phyloP scores from a whole-genome alignment of 805 yeast species.

The Yarrowia bubula region DNA sequence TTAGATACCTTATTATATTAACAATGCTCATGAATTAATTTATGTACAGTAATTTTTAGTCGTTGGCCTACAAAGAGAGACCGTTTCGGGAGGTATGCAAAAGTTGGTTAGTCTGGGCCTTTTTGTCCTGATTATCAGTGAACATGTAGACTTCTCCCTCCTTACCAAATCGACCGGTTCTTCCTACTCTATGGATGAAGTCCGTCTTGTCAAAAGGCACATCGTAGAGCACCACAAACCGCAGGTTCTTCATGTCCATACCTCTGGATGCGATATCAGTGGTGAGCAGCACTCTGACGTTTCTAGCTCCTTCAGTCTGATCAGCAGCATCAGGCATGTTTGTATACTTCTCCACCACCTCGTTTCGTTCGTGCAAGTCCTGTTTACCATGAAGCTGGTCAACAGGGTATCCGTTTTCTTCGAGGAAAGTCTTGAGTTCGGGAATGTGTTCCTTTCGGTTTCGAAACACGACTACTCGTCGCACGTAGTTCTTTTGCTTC shows the following conservation, averaged over 20 bases:
- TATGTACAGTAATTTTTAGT: background rate
- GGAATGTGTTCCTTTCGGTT: conserved; percentile 66
- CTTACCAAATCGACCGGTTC: conserved; percentile 91
- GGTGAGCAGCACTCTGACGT: conserved; percentile 70
- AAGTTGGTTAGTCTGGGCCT: conserved; percentile 63
- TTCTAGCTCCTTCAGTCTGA: conserved; percentile 32
- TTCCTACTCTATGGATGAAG: conserved; percentile 84
- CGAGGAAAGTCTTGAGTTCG: conserved; percentile 55
- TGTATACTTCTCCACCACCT: conserved; percentile 61
- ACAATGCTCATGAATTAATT: conserved; percentile 16
- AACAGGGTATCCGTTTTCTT: conserved; percentile 56
- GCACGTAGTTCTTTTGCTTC: conserved; percentile 70
- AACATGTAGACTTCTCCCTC: conserved; percentile 84
- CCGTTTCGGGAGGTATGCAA: conserved; percentile 25
- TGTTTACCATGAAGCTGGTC: conserved; percentile 67
- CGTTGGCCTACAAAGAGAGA: background rate
- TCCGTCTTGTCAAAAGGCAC: conserved; percentile 84
- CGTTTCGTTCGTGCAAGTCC: conserved; percentile 55
- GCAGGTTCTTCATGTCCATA: conserved; percentile 74
- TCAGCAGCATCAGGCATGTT: conserved; percentile 40
- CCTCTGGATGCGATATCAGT: conserved; percentile 92
- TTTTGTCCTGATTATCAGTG: conserved; percentile 62
- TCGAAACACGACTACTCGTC: conserved; percentile 81
- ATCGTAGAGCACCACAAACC: conserved; percentile 80
- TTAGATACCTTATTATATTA: conserved; percentile 10